These are phyloP conservation scores for Thalassiosira gravida DNA, from an alignment of 352 stramenopile genomes.

Conservation along the genomic window DNA sequence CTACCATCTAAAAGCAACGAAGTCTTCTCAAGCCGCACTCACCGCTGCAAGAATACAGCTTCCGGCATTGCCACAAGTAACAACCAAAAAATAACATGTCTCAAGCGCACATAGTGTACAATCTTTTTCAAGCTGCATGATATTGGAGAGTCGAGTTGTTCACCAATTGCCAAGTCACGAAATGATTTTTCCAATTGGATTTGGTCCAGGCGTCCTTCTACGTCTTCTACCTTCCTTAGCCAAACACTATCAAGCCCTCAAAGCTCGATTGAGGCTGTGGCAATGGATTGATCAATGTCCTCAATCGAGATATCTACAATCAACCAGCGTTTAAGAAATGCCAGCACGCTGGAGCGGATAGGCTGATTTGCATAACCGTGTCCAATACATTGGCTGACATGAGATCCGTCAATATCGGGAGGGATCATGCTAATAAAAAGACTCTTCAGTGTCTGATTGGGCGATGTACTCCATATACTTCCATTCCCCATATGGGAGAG, in stretches of 20 bases:
- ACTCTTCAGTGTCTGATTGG: constrained; percentile 65
- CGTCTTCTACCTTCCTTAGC: constrained; percentile 30
- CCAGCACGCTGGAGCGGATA: constrained; percentile 15
- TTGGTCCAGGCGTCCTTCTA: constrained; percentile 14
- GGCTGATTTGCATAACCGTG: background rate
- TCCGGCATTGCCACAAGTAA: constrained; percentile 47
- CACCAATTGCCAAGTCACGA: constrained; percentile 15
- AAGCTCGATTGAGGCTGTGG: constrained; percentile 2
- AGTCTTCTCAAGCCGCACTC: constrained; percentile 19
- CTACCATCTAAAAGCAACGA: too few species aligned
- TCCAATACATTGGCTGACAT: background rate
- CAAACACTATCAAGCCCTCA: constrained; percentile 18
- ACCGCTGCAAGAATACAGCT: constrained; percentile 46
- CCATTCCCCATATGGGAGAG: constrained; percentile 25
- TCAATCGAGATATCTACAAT: constrained; percentile 22
- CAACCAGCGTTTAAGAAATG: constrained; percentile 30
- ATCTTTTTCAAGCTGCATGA: constrained; percentile 36
- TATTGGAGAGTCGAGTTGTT: constrained; percentile 18
- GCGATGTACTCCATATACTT: constrained; percentile 55
- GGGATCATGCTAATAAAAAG: constrained; percentile 54
- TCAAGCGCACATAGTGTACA: constrained; percentile 17
- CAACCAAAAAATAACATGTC: constrained; percentile 32
- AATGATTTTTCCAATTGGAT: constrained; percentile 23
- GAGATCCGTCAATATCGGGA: background rate
- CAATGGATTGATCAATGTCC: constrained; percentile 29